Percentiles rank a stretch among this genome's conserved stretches.
Evolutionary conservation across 2,329 filamentous ascomycete genomes (phyloP).

Genomic region (Aureobasidium leucospermi): DNA sequence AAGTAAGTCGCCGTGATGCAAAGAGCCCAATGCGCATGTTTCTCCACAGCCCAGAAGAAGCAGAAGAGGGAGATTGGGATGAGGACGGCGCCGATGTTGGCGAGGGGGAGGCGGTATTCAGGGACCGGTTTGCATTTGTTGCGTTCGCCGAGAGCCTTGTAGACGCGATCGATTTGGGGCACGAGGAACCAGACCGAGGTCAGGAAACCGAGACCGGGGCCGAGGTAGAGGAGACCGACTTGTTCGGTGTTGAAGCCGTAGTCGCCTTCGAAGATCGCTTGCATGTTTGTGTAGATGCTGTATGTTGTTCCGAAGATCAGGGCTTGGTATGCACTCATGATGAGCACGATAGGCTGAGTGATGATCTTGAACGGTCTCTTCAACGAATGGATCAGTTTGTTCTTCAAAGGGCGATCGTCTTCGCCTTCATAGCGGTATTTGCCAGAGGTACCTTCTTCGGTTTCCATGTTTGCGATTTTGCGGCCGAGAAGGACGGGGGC

Average conservation of each 20-base stretch:
- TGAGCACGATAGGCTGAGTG: constrained; percentile 39
- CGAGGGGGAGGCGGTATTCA: constrained; percentile 39
- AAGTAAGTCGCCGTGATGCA: constrained; percentile 38
- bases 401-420: constrained; percentile 31
- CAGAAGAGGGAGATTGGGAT: constrained; percentile 39
- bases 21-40: constrained; percentile 34
- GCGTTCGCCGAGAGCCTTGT: constrained; percentile 35
- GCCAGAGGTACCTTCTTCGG: constrained; percentile 22
- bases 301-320: constrained; percentile 43
- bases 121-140: constrained; percentile 35
- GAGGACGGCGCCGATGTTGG: constrained; percentile 38
- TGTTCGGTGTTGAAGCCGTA: constrained; percentile 42
- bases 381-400: constrained; percentile 33
- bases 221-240: constrained; percentile 40
- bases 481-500: constrained; percentile 33
- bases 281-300: constrained; percentile 42
- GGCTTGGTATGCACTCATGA: constrained; percentile 40
- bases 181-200: constrained; percentile 40
- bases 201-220: constrained; percentile 38
- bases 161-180: constrained; percentile 41
- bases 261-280: constrained; percentile 36
- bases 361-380: constrained; percentile 37
- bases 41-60: constrained; percentile 39
- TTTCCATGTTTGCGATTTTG: constrained; percentile 30
- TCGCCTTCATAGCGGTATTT: constrained; percentile 39